Base-by-base conservation (phyloP, 805 yeast genomes). In the Teunomyces kruisii region DNA sequence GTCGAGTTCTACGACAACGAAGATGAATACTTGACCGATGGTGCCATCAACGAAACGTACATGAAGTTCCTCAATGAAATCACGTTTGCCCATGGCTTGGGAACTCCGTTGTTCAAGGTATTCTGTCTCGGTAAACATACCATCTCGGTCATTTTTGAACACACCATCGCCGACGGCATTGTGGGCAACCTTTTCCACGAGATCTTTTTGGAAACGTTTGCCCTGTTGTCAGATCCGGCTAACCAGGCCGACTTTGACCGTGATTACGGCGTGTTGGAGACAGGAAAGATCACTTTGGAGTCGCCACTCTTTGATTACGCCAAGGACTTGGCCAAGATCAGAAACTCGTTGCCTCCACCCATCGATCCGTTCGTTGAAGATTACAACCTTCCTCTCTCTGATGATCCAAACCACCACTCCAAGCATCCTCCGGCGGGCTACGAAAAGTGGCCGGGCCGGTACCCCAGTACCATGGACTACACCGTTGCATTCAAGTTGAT, bases 161-260 rank as follows among this genome's bases (percentile, higher is more conserved):
- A 70, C 49, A 62, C 73, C 5, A 56, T 68, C 10, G 62, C 62
- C n/a, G 75, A 70, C 47, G 75, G 75, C 1, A 52, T 68, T 6
- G 70, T 61, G 8, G 74, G 65, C 0, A 54, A 52, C 26, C 52
- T 53, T 38, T 64, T 70, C 51, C 74, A 69, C 42, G 70, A 70
- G 48, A 54, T 61, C 4, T 57, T 69, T 16, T 49, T 68, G 31
- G 59, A 62, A 13, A 60, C 58, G 36, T 47, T 67, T 41, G 59
- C 59, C 3, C 53, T 19, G 29, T 53, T 57, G 14, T 57, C 49
- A 6, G 32, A 43, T 5, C 17, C 31, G 4, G 44, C 31, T 3
- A 47, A 53, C 32, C 13, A 14, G 2, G 40, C 17, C 5, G 48
- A 32, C 1, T 55, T 42, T 19, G 43, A 38, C n/a, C n/a, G 10